Evolutionary conservation across 441 rosid genomes (phyloP).

Genomic region (Cnidoscolus chayamansa): DNA sequence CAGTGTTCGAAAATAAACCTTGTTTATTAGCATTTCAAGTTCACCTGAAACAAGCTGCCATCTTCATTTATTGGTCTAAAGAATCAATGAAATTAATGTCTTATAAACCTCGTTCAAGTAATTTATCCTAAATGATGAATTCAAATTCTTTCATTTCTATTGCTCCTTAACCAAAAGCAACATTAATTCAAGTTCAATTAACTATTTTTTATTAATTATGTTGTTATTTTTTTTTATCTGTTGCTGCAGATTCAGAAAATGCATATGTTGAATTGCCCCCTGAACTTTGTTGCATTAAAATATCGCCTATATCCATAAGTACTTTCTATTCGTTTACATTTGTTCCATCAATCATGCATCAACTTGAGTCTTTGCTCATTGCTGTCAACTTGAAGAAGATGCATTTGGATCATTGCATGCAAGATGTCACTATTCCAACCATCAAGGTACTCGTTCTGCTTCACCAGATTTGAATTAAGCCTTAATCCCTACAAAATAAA

Average conservation of each 20-base stretch:
- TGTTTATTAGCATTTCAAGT: background rate
- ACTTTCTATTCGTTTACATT: slow-evolving; percentile 71
- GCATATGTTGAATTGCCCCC: slow-evolving; percentile 78
- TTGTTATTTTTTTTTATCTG: background rate
- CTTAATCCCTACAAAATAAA: background rate
- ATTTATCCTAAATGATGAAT: no score
- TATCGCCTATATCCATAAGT: slow-evolving; percentile 64
- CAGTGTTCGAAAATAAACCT: background rate
- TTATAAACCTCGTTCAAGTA: no score
- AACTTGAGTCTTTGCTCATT: slow-evolving; percentile 69
- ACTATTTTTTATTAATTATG: background rate
- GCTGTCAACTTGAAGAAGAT: slow-evolving; percentile 65
- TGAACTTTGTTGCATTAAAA: slow-evolving; percentile 61
- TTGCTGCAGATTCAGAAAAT: slow-evolving; percentile 47
- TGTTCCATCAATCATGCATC: slow-evolving; percentile 74
- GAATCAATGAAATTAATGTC: background rate
- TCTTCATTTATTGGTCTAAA: background rate
- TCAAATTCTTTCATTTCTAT: background rate
- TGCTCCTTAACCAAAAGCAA: background rate
- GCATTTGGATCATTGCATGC: slow-evolving; percentile 35
- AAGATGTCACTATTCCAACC: slow-evolving; percentile 56
- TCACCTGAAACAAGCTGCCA: background rate
- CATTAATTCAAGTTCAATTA: background rate
- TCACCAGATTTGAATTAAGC: background rate
- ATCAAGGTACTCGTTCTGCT: slow-evolving; percentile 46